Evolutionary conservation across 257 asterid genomes (phyloP), one percentile per base, ranked within the genome.

Genomic region (Solanum rostratum): DNA sequence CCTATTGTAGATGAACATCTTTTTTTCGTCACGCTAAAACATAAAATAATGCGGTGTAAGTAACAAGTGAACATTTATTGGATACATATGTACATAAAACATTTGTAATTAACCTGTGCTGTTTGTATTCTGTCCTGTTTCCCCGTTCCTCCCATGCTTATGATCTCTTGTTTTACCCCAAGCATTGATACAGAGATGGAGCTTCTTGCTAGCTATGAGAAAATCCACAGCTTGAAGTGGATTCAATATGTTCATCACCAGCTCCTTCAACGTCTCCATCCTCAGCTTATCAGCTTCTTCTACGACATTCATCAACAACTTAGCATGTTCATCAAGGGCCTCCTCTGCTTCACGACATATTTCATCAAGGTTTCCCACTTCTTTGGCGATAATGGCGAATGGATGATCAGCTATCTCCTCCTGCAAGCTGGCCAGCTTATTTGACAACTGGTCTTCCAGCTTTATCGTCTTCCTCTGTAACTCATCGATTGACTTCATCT

Each of bases 141-240:
- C 39, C n/a, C 57, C 13, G 57, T 73, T 66, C 46, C 46, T 66
- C 46, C 74, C 74, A 66, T 73, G 80, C 22, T n/a, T 39, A 13
- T 43, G 57, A 24, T 85, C 87, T 70, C 87, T 85, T 60, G 12
- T 86, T 85, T 85, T 82, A 12, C 92, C 90, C 91, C 91, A 88
- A 82, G 90, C 86, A 27, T 90, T 92, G 84, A 91, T 74, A 6
- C 88, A 89, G 70, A 91, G 87, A 70, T 89, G 91, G 69, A 91
- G 93, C 45, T 90, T 88, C 87, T 87, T 90, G 62, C 89, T 71
- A 60, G 90, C 88, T 30, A 65, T 68, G 2, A 90, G 92, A 65
- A 91, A 81, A 43, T 90, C 79, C 10, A 85, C 84, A 5, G 78
- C 88, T 83, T 89, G 92, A n/a, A 81, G 15, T 4, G 92, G 92